Conservation (phyloP, 78 protist genomes). For the Dictyostelium citrinum region DNA sequence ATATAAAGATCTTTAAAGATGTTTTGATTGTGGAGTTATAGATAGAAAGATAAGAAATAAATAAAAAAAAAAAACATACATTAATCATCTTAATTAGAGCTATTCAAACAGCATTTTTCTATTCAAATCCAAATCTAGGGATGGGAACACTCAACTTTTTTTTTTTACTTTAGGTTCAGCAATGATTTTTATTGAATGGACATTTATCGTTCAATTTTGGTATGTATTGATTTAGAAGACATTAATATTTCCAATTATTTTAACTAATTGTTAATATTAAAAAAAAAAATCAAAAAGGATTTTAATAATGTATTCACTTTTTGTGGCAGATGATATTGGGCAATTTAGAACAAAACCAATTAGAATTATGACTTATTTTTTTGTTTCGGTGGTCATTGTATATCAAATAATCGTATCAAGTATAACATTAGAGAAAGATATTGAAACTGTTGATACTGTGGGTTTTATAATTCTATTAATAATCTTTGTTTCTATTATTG, state of each 20-base stretch:
- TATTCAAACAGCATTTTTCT: not conserved
- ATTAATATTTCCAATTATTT: no score
- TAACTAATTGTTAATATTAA: no score
- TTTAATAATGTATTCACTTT: not conserved
- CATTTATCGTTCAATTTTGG: not conserved
- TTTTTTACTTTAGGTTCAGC: not conserved
- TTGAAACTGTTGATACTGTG: not conserved
- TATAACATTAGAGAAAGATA: not conserved
- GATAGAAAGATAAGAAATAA: no score
- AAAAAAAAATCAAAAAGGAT: not conserved
- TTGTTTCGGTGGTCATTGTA: not conserved
- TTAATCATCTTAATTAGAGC: not conserved
- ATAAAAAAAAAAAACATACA: no score
- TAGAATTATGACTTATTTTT: not conserved
- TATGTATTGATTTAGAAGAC: not conserved
- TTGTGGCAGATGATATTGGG: not conserved
- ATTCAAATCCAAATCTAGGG: not conserved
- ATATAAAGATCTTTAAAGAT: no score
- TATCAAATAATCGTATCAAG: not conserved
- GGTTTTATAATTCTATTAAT: not conserved
- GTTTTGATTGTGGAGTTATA: no score
- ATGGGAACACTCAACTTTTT: not conserved
- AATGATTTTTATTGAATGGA: not conserved
- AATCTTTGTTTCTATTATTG: not conserved
- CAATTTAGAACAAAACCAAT: not conserved